Base-by-base conservation (phyloP, 805 yeast genomes). In the Candida ascalaphidarum region DNA sequence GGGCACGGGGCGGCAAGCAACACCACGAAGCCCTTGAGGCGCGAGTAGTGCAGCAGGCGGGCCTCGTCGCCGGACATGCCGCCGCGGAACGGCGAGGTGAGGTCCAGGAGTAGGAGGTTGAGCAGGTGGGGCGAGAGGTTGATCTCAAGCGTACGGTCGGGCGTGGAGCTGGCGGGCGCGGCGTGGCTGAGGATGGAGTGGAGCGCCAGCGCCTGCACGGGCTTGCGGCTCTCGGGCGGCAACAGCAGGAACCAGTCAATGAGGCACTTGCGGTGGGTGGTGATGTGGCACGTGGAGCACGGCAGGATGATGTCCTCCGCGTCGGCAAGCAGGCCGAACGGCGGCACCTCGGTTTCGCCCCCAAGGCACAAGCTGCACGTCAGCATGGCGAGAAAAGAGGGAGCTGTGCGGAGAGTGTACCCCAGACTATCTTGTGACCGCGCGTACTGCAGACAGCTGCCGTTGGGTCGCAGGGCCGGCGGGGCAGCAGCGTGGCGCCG, bases 311-410 rank as follows among this genome's bases (percentile, higher is more conserved):
- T 39, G 29, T 55, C 64, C 28, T 43, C 42, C 4, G 65, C 65
- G 32, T 61, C 67, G 11, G 35, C 26, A 10, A 45, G 27, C 2
- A 41, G 33, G 2, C 65, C 66, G 33, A 61, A 60, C 6, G 65
- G 61, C 3, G 67, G 67, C 3, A 56, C 35, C 15, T 61, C 68
- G 9, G 50, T 39, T 22, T 37, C 43, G n/a, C 52, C 62, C 9
- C 66, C 66, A 4, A 61, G 46, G 31, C 68, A 62, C 34, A 62
- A 52, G 23, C 60, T 46, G 29, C 65, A 58, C 6, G 43, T n/a
- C n/a, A n/a, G n/a, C n/a, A n/a, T n/a, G n/a, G n/a, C n/a, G n/a
- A n/a, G n/a, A n/a, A n/a, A n/a, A n/a, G n/a, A n/a, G n/a, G n/a
- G n/a, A n/a, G n/a, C n/a, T n/a, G n/a, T n/a, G n/a, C n/a, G n/a